Evolutionary conservation across 2,329 filamentous ascomycete species (phyloP).

Genomic region (Aspergillus chevalieri): DNA sequence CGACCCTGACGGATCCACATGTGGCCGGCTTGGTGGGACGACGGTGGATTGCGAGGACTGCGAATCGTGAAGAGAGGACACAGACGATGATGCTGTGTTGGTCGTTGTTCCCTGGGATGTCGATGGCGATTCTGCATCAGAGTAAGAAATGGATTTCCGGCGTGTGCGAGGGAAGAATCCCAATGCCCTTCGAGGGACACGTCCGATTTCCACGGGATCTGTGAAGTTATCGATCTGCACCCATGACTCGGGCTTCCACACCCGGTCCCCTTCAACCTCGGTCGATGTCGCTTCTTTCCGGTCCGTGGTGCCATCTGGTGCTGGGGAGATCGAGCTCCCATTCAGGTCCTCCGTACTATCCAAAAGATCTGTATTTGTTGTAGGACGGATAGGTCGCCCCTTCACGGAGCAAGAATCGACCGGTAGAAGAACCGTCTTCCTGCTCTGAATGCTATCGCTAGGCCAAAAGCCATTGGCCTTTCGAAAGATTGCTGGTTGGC

Average conservation of each 20-base stretch:
- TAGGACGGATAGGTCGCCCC: constrained; percentile 52
- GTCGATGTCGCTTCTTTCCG: constrained; percentile 14
- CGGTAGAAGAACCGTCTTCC: constrained; percentile 74
- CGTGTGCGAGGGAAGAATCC: constrained; percentile 88
- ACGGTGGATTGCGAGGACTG: constrained; percentile 19
- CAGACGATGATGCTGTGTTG: constrained; percentile 23
- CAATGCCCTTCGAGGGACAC: constrained; percentile 70
- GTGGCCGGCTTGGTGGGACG: constrained; percentile 22
- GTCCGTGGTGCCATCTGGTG: constrained; percentile 5
- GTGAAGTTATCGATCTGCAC: constrained; percentile 68
- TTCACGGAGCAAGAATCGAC: constrained; percentile 85
- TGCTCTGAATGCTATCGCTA: constrained; percentile 79
- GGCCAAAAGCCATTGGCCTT: constrained; percentile 94
- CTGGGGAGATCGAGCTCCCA: constrained; percentile 30
- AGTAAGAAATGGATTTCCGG: constrained; percentile 68
- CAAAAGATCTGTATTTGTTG: constrained; percentile 22
- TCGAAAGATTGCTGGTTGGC: constrained; percentile 72
- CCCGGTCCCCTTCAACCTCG: constrained; percentile 53
- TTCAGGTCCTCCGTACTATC: constrained; percentile 24
- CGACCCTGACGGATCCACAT: constrained; percentile 20
- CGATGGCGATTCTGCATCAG: constrained; percentile 51
- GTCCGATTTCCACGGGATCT: constrained; percentile 74
- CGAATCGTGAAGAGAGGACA: constrained; percentile 20
- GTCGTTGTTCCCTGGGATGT: constrained; percentile 17
- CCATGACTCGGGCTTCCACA: constrained; percentile 87